Evolutionary conservation across 768 basidiomycete species (phyloP).

Genomic region (Mrakia hoshinonis): DNA sequence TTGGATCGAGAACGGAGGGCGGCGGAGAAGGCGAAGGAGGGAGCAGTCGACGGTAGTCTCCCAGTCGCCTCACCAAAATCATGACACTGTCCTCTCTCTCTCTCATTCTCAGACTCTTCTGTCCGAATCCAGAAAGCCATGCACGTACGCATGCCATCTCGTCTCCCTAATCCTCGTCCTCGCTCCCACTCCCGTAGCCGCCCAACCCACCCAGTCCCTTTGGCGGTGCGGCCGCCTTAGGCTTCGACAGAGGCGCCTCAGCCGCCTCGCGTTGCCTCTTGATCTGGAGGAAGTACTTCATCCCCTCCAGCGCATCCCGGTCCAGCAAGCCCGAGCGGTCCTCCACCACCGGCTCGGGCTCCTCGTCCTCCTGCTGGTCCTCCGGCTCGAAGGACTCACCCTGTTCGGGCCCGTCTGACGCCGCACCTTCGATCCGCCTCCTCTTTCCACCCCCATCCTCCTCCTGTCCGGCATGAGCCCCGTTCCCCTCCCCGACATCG

Average conservation of each 20-base stretch:
- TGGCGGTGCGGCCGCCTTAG: not conserved
- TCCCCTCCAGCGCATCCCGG: slow-evolving; percentile 74
- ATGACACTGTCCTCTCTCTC: no score
- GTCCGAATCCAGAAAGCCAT: no score
- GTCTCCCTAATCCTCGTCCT: slow-evolving; percentile 8
- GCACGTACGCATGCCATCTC: no score
- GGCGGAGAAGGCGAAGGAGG: no score
- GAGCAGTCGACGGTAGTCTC: no score
- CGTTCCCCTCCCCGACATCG: slow-evolving; percentile 40
- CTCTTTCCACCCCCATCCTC: slow-evolving; percentile 41
- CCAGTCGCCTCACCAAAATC: no score
- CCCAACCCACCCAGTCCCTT: slow-evolving; percentile 13
- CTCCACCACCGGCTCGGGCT: slow-evolving; percentile 29
- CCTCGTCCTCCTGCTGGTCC: slow-evolving; percentile 39
- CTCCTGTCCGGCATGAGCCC: slow-evolving; percentile 34
- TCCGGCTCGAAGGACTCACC: slow-evolving; percentile 31
- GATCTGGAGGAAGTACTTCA: slow-evolving; percentile 86
- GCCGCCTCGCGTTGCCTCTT: slow-evolving; percentile 53
- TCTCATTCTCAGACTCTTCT: no score
- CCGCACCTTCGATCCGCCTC: slow-evolving; percentile 30
- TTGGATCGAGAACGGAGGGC: no score
- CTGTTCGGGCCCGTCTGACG: slow-evolving; percentile 35
- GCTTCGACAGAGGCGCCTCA: not conserved
- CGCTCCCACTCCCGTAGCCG: slow-evolving; percentile 26
- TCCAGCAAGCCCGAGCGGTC: slow-evolving; percentile 55